Evolutionary conservation across 2,329 filamentous ascomycete species (phyloP).

Genomic region (Colletotrichum gigasporum): DNA sequence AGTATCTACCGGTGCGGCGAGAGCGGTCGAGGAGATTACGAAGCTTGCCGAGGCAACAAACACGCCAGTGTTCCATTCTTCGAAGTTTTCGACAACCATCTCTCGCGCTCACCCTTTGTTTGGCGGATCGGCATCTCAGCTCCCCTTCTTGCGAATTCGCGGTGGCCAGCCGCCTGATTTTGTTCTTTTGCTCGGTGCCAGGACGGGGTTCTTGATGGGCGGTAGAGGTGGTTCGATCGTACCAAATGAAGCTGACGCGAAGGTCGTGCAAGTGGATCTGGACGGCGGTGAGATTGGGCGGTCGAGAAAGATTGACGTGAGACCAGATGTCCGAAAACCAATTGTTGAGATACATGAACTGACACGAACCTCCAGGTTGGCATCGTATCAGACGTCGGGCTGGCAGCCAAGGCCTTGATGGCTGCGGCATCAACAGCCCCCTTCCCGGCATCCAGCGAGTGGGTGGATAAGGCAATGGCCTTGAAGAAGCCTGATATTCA

Average conservation of each 20-base stretch:
- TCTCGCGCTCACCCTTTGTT: background rate
- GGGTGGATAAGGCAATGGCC: background rate
- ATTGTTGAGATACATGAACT: too few species aligned
- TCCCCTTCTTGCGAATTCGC: background rate
- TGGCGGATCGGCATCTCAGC: background rate
- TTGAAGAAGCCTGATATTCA: background rate
- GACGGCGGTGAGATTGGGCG: constrained; percentile 15
- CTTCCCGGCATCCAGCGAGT: background rate
- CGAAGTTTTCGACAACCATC: constrained; percentile 12
- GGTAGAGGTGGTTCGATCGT: constrained; percentile 6
- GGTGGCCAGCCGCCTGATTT: constrained; percentile 8
- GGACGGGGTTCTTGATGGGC: constrained; percentile 8
- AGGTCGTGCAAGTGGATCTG: constrained; percentile 9
- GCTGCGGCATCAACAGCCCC: background rate
- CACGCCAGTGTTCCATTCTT: constrained; percentile 12
- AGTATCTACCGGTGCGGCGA: constrained; percentile 12
- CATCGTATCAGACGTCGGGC: constrained; percentile 12
- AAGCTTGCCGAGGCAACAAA: background rate
- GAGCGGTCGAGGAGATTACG: background rate
- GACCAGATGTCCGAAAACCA: too few species aligned
- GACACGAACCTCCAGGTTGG: background rate
- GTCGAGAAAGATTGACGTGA: constrained; percentile 9
- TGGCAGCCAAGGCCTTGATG: background rate
- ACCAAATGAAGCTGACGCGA: constrained; percentile 4
- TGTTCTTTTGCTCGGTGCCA: constrained; percentile 8